Evolutionary conservation across 2,329 filamentous ascomycete species (phyloP).

Genomic region (Aspergillus quadrilineatus): DNA sequence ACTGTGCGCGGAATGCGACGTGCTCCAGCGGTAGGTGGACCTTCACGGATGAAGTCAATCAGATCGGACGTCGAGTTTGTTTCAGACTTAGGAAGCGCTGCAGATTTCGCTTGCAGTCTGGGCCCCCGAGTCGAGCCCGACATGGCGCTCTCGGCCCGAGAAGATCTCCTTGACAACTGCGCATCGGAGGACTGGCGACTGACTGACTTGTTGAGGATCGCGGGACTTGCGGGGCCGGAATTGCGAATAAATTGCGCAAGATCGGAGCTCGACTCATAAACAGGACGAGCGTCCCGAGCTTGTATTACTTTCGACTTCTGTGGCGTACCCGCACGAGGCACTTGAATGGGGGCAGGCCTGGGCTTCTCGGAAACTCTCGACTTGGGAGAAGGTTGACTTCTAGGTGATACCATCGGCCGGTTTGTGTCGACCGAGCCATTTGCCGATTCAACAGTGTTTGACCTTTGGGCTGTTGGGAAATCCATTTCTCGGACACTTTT

Average conservation of each 20-base stretch:
- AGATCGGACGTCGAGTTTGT: conserved; percentile 70
- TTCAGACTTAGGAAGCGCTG: conserved; percentile 60
- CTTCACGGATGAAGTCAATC: conserved; percentile 92
- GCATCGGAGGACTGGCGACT: conserved; percentile 19
- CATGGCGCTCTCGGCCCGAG: conserved; percentile 17
- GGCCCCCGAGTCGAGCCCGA: conserved; percentile 27
- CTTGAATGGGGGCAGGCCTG: conserved; percentile 27
- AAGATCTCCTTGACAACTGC: conserved; percentile 17
- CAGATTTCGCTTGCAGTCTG: conserved; percentile 70
- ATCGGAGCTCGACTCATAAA: conserved; percentile 71
- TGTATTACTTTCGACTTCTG: conserved; percentile 32
- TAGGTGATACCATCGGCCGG: conserved; percentile 22
- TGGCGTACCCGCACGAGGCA: conserved; percentile 13
- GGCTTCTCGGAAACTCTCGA: conserved; percentile 26
- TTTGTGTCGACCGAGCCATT: conserved; percentile 31
- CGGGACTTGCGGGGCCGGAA: conserved; percentile 62
- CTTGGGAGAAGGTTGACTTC: conserved; percentile 19
- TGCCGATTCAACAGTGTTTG: conserved; percentile 38
- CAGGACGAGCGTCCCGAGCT: conserved; percentile 71
- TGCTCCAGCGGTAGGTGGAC: conserved; percentile 64
- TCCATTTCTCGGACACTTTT: conserved; percentile 75
- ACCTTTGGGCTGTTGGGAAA: conserved; percentile 36
- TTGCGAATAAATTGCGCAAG: conserved; percentile 87
- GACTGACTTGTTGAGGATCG: conserved; percentile 11
- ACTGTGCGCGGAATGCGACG: conserved; percentile 78